Evolutionary conservation across 495 filamentous ascomycete species (phyloP).

Genomic region (Neurospora sp.): DNA sequence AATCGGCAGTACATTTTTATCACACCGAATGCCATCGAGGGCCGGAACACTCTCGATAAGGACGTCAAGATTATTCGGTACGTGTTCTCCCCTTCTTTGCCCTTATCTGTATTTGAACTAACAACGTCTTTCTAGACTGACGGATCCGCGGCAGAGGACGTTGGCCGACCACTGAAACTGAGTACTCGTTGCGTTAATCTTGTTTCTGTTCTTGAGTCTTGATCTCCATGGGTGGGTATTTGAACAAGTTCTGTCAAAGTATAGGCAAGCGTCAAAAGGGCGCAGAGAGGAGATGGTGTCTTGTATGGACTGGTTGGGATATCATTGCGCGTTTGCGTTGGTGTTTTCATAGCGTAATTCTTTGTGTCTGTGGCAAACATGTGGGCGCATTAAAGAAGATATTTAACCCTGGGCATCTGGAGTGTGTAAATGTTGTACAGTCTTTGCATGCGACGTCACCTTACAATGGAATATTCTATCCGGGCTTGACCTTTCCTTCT

Average conservation of each 20-base stretch:
- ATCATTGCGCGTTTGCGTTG: neutral
- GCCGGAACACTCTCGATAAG: conserved; percentile 49
- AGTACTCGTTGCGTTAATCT: neutral
- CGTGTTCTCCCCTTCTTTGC: conserved; percentile 17
- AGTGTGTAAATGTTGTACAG: neutral
- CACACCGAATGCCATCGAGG: conserved; percentile 81
- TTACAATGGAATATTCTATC: neutral
- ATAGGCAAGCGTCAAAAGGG: neutral
- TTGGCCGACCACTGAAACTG: conserved; percentile 26
- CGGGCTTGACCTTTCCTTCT: neutral
- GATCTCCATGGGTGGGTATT: neutral
- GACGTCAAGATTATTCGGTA: conserved; percentile 85
- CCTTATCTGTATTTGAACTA: conserved; percentile 4
- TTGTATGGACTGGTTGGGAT: neutral
- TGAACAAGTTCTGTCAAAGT: neutral
- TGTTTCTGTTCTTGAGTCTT: neutral
- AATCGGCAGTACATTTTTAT: conserved; percentile 95
- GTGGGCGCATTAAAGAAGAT: neutral
- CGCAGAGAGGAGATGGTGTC: neutral
- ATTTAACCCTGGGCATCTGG: neutral
- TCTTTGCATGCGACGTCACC: neutral
- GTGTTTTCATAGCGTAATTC: neutral
- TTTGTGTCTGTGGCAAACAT: neutral
- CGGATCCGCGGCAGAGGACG: conserved; percentile 47
- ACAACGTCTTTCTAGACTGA: conserved; percentile 32